Evolutionary conservation across 2,329 filamentous ascomycete species (phyloP).

Genomic region (Aspergillus sergii): DNA sequence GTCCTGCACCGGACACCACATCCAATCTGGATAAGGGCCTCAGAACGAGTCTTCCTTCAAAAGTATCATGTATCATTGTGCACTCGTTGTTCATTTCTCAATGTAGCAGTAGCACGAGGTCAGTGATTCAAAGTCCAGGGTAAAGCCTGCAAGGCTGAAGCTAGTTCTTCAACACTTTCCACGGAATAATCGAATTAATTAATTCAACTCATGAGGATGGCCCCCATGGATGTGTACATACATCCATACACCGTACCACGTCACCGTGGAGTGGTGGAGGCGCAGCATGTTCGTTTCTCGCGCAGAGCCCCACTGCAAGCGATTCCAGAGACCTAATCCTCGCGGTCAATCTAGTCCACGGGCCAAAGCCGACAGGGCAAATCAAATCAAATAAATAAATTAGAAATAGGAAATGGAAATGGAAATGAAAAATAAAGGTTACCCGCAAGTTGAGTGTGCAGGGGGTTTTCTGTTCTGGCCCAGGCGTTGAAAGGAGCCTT

Average conservation of each 20-base stretch:
- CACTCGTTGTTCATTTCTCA: neutral
- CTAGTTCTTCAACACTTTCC: neutral
- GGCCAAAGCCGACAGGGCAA: neutral
- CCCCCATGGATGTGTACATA: neutral
- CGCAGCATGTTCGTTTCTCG: conserved; percentile 16
- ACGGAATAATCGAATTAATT: neutral
- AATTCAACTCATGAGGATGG: neutral
- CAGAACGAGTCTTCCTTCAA: neutral
- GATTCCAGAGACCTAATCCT: neutral
- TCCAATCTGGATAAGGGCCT: neutral
- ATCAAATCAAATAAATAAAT: neutral
- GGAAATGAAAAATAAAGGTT: neutral
- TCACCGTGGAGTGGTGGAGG: conserved; percentile 18
- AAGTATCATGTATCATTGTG: neutral
- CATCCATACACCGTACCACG: conserved; percentile 14
- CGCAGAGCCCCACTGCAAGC: conserved; percentile 16
- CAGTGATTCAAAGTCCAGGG: conserved; percentile 9
- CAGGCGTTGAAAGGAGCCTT: neutral
- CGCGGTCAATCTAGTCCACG: neutral
- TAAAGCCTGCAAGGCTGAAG: neutral
- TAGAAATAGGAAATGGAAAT: neutral
- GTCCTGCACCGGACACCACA: neutral
- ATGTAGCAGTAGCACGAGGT: conserved; percentile 10
- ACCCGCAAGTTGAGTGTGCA: neutral
- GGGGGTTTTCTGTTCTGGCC: neutral